Evolutionary conservation across 768 basidiomycete genomes (phyloP), one percentile per base, ranked within the genome.

Genomic region (Calocera viscosa): DNA sequence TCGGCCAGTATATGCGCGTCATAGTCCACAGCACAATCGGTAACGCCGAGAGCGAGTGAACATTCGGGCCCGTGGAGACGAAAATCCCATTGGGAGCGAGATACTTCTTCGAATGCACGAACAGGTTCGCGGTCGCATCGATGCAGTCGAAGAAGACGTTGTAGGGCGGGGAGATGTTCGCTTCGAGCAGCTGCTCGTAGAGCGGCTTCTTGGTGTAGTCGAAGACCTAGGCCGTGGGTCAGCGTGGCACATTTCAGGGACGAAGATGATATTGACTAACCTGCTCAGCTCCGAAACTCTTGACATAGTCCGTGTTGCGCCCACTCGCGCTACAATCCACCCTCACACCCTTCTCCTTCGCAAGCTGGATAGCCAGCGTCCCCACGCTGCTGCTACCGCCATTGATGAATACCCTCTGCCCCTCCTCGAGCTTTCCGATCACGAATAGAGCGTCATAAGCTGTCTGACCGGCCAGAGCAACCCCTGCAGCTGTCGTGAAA

Each of bases 341-440:
- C 2, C 69, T 76, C 66, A 83, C 83, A 2, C 86, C 86, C 68
- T 77, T 78, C 0, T 82, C 80, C 72, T 89, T 90, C 8, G 88
- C 87, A 11, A 90, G 72, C 73, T 90, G 87, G 63, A 90, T 86
- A 0, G 86, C 88, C 70, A 82, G 82, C n/a, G 80, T 76, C 2
- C 89, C 89, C 1, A 89, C 86, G 14, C 84, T 76, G 0, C 86
- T 83, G 64, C 84, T 86, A 2, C 87, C 89, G 0, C 88, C 88
- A 66, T 88, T 86, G 71, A 91, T 77, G 70, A 90, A 82, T 2
- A 91, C 76, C 1, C 80, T 79, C 71, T 86, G 84, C 1, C 82
- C 84, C 26, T 77, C 71, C 72, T 87, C 81, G n/a, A 88, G 73
- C 32, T 81, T 77, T 0, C 77, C 82, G 0, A 77, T 72, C 0